A percentile compares a stretch with the other conserved stretches of the same genome.
Evolutionary conservation across 768 basidiomycete genomes (phyloP).

Genomic region (Psilocybe subaeruginosa): DNA sequence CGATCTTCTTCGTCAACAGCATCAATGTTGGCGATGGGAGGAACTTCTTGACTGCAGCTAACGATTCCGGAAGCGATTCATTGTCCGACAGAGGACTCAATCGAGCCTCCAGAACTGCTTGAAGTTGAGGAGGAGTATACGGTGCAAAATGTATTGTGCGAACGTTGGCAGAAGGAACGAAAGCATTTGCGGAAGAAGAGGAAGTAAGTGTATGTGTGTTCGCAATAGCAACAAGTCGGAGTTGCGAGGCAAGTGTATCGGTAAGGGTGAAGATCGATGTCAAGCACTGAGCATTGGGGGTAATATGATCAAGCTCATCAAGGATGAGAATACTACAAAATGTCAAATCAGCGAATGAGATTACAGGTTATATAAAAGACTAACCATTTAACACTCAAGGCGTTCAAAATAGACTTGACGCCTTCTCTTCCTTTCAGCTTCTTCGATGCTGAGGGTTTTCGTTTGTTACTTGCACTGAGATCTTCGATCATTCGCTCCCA

Average conservation of each 20-base stretch:
- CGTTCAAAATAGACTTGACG: slow-evolving; percentile 46
- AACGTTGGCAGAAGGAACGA: slow-evolving; percentile 43
- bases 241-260: slow-evolving; percentile 46
- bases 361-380: slow-evolving; percentile 13
- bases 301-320: slow-evolving; percentile 87
- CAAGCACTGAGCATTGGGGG: slow-evolving; percentile 60
- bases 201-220: slow-evolving; percentile 87
- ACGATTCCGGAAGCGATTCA: slow-evolving; percentile 30
- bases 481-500: slow-evolving; percentile 73
- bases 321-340: slow-evolving; percentile 69
- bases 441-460: slow-evolving; percentile 36
- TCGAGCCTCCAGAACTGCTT: slow-evolving; percentile 67
- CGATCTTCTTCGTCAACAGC: slow-evolving; percentile 79
- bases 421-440: slow-evolving; percentile 52
- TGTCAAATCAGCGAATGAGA: slow-evolving; percentile 16
- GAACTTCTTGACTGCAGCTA: slow-evolving; percentile 49
- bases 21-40: slow-evolving; percentile 66
- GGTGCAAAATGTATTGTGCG: slow-evolving; percentile 81
- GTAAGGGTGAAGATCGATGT: slow-evolving; percentile 71
- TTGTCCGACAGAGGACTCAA: slow-evolving; percentile 52
- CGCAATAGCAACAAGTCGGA: slow-evolving; percentile 84
- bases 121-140: slow-evolving; percentile 73
- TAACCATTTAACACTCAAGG: slow-evolving; percentile 58
- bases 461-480: slow-evolving; percentile 39
- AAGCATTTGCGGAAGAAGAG: slow-evolving; percentile 38